Evolutionary conservation across 2,329 filamentous ascomycete species (phyloP), one percentile per base, ranked within the genome.

Genomic region (Fusarium verrucosum): DNA sequence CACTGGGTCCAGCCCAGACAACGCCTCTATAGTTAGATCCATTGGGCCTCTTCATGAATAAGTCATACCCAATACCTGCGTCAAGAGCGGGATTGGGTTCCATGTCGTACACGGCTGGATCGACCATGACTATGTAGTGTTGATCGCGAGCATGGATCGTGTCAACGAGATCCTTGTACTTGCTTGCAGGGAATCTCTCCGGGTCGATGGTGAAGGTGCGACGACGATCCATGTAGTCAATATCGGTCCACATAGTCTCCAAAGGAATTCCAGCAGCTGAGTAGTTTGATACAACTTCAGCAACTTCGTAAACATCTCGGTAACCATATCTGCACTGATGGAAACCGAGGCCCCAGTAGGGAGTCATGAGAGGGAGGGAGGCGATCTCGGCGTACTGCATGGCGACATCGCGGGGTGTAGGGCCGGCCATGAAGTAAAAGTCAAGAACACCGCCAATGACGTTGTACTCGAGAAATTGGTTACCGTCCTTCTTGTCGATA

Each of bases 401-500:
- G 11, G 85, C 79, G 1, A 88, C 85, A 11, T 87, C 83, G 35
- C 85, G 76, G 0, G 87, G 85, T 1, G 78, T 81, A 0, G 86
- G 84, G 0, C 87, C 88, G 10, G 85, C 81, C 10, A 89, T 69
- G 70, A 90, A 89, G 71, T 89, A 89, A 47, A 90, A 85, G 74
- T 94, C 92, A 3, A 95, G 73, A 19, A 94, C 83, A 10, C 92
- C 92, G 8, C 92, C 91, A 1, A 94, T 81, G 2, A 87, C 86
- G 74, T 94, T 92, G 78, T 94, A 95, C 76, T 94, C 90, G 7
- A 95, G 83, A 56, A 89, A 92, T 69, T 92, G 87, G 8, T 84
- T 81, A 9, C 82, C 80, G 22, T 81, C 75, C 7, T 80, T 76
- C 2, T 84, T 84, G 73, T 92, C 85, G 74, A 94, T 87, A 68